phyloP scores from a whole-genome alignment of 257 asterid genomes.

The Ligustrum vulgare region DNA sequence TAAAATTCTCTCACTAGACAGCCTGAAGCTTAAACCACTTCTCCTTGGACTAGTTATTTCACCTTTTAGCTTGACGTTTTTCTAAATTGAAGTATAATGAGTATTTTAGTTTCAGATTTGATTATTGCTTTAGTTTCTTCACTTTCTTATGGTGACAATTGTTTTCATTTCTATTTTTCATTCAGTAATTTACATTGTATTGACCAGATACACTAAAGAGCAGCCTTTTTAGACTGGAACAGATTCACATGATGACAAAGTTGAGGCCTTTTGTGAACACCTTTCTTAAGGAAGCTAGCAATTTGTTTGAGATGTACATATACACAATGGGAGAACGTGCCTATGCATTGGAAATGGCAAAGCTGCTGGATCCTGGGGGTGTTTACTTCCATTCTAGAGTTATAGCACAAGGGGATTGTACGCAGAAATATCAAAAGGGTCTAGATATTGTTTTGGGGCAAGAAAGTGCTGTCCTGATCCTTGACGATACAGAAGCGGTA shows the following conservation, averaged over 20 bases:
- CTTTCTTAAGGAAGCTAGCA: slow-evolving; percentile 73
- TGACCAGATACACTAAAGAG: slow-evolving; percentile 57
- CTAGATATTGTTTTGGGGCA: slow-evolving; percentile 94
- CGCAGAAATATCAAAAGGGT: slow-evolving; percentile 77
- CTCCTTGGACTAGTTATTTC: neutral
- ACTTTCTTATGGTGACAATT: neutral
- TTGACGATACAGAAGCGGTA: slow-evolving; percentile 95
- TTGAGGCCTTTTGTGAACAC: slow-evolving; percentile 83
- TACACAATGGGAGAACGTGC: slow-evolving; percentile 97
- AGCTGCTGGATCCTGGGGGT: slow-evolving; percentile 72
- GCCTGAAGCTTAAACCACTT: neutral
- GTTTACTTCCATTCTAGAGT: slow-evolving; percentile 74
- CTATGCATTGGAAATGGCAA: slow-evolving; percentile 87
- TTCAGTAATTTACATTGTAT: slow-evolving; percentile 27
- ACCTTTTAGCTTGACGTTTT: neutral
- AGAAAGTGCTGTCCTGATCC: slow-evolving; percentile 85
- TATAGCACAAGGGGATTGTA: slow-evolving; percentile 86
- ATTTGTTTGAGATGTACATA: slow-evolving; percentile 82
- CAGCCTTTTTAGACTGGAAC: slow-evolving; percentile 62
- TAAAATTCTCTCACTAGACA: neutral
- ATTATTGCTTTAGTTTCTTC: neutral
- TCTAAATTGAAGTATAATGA: neutral
- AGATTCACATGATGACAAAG: slow-evolving; percentile 92
- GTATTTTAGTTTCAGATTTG: neutral
- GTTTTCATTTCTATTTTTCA: slow-evolving; percentile 4